Evolutionary conservation across 2,329 filamentous ascomycete species (phyloP).

Genomic region (Aureobasidium sp.): DNA sequence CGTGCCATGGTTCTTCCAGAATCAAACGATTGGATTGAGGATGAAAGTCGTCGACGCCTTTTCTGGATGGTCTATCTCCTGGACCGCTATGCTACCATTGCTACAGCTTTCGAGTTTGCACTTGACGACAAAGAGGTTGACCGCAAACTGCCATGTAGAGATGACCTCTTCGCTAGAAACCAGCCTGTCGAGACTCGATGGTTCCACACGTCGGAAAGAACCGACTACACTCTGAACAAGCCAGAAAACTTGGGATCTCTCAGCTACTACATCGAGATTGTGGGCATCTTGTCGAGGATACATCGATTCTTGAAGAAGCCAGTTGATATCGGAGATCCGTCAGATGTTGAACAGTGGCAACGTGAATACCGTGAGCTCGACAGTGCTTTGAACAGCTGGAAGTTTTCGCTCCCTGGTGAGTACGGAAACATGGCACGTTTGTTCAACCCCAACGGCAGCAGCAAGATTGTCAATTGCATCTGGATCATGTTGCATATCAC

Average conservation of each 20-base stretch:
- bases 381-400: conserved; percentile 70
- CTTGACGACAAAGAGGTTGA: conserved; percentile 86
- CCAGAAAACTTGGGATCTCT: conserved; percentile 81
- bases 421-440: conserved; percentile 78
- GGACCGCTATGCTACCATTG: conserved; percentile 82
- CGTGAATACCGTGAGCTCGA: conserved; percentile 78
- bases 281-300: conserved; percentile 78
- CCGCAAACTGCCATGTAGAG: conserved; percentile 74
- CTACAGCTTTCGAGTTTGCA: conserved; percentile 86
- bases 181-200: conserved; percentile 76
- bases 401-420: conserved; percentile 71
- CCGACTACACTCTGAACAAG: conserved; percentile 48
- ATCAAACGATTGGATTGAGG: conserved; percentile 77
- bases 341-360: conserved; percentile 87
- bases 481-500: conserved; percentile 90
- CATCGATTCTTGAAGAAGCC: conserved; percentile 84
- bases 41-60: conserved; percentile 72
- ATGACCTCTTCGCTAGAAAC: conserved; percentile 78
- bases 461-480: conserved; percentile 65
- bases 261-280: conserved; percentile 81
- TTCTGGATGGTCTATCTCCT: conserved; percentile 95
- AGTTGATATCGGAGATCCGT: conserved; percentile 75
- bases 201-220: conserved; percentile 49
- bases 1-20: conserved; percentile 79
- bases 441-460: conserved; percentile 53